A percentile compares a stretch with the other conserved stretches of the same genome.
These are phyloP conservation scores for Maudiozyma bulderi DNA, from an alignment of 805 yeast species.

Conservation along the genomic window DNA sequence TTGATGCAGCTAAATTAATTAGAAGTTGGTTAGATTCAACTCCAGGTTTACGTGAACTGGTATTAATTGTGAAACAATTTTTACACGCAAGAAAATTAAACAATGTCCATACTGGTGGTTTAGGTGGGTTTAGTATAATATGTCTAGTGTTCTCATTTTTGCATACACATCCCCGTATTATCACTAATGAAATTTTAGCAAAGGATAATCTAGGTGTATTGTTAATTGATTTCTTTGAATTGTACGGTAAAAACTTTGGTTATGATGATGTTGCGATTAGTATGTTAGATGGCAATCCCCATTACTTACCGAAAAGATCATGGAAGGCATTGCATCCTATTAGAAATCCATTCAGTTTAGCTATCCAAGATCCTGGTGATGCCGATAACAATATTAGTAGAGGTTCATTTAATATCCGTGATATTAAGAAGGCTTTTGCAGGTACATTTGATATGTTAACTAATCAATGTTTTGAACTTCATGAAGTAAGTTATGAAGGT, in stretches of 20 bases:
- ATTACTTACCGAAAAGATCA: conserved; percentile 49
- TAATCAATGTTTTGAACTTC: conserved; percentile 65
- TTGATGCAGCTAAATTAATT: conserved; percentile 72
- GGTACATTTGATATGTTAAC: conserved; percentile 77
- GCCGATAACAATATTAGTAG: conserved; percentile 73
- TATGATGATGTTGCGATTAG: conserved; percentile 71
- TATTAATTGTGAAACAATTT: conserved; percentile 76
- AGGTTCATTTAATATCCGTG: conserved; percentile 71
- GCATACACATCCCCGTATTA: conserved; percentile 65
- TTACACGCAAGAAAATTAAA: conserved; percentile 67
- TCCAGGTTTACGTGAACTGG: conserved; percentile 77
- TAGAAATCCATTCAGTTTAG: conserved; percentile 51
- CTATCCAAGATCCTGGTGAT: conserved; percentile 87
- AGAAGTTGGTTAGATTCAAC: conserved; percentile 61
- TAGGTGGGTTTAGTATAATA: conserved; percentile 91
- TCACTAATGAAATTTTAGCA: conserved; percentile 57
- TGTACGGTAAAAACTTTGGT: conserved; percentile 83
- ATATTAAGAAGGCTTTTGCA: conserved; percentile 74
- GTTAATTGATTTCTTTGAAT: conserved; percentile 82
- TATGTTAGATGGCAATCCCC: conserved; percentile 44
- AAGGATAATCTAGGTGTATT: conserved; percentile 75
- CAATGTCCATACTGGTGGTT: conserved; percentile 85
- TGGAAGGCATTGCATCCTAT: conserved; percentile 42
- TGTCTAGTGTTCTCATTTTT: conserved; percentile 76
- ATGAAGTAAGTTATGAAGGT: conserved; percentile 53